Evolutionary conservation across 768 basidiomycete genomes (phyloP).

Genomic region (Pisolithus orientalis): DNA sequence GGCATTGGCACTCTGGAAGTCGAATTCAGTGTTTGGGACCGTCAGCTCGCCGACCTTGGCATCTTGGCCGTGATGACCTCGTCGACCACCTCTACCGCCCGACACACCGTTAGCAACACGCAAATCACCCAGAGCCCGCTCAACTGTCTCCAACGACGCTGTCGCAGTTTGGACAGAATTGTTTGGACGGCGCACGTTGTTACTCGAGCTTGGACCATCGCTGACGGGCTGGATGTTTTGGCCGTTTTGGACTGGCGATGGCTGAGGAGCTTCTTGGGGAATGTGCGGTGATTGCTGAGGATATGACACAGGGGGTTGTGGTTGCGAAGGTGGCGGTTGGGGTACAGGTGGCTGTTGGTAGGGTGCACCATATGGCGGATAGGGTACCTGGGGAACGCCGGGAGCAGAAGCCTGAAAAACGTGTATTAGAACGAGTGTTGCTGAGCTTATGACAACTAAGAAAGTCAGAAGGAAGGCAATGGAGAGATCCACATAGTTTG

Average conservation of each 20-base stretch:
- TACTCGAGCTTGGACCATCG: conserved; percentile 20
- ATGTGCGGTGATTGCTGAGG: conserved; percentile 20
- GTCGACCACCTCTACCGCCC: conserved; percentile 36
- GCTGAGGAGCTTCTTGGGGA: conserved; percentile 21
- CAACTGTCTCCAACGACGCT: conserved; percentile 68
- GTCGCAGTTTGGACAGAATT: conserved; percentile 66
- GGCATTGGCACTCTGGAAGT: conserved; percentile 72
- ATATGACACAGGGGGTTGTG: conserved; percentile 22
- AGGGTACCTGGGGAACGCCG: conserved; percentile 26
- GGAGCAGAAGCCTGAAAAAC: conserved; percentile 44
- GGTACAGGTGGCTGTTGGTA: conserved; percentile 26
- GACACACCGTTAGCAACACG: conserved; percentile 31
- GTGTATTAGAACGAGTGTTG: conserved; percentile 8
- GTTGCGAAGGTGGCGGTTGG: conserved; percentile 27
- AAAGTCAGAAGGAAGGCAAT: conserved; percentile 57
- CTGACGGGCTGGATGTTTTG: conserved; percentile 13
- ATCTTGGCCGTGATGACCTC: conserved; percentile 22
- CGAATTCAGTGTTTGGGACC: conserved; percentile 75
- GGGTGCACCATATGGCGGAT: conserved; percentile 23
- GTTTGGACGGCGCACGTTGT: conserved; percentile 26
- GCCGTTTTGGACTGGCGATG: conserved; percentile 10
- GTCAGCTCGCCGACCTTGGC: conserved; percentile 33
- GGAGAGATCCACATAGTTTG: conserved; percentile 44
- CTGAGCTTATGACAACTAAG: background rate
- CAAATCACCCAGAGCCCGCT: conserved; percentile 48